A percentile compares a stretch with the other conserved stretches of the same genome.
Conservation (phyloP, 2,329 filamentous ascomycete genomes). For the Trichoderma hamatum region DNA sequence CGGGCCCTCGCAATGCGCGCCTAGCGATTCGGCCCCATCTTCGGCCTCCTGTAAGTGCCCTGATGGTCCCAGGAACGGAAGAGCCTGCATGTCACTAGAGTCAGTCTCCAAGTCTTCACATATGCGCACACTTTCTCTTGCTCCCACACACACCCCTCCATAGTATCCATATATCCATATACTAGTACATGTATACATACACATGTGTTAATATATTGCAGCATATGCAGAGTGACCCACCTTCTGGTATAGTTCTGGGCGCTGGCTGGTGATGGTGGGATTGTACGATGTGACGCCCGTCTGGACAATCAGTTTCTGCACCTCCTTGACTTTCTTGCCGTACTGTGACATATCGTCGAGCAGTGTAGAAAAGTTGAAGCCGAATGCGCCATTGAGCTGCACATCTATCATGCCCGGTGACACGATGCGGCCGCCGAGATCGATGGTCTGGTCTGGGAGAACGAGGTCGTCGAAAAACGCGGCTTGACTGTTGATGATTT, state of each 20-base stretch:
- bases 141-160: conserved; percentile 2
- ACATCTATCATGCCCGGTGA: conserved; percentile 87
- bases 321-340: conserved; percentile 68
- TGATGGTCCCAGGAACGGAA: conserved; percentile 78
- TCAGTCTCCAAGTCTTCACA: neutral
- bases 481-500: conserved; percentile 73
- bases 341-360: conserved; percentile 71
- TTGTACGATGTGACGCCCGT: conserved; percentile 89
- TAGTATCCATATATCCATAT: neutral
- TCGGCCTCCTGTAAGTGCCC: conserved; percentile 59
- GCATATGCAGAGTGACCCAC: conserved; percentile 44
- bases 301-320: conserved; percentile 71
- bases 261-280: conserved; percentile 82
- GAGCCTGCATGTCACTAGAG: conserved; percentile 48
- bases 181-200: neutral
- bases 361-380: conserved; percentile 86
- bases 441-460: conserved; percentile 72
- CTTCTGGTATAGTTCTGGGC: conserved; percentile 78
- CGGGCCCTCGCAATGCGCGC: conserved; percentile 88
- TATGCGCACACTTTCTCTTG: neutral
- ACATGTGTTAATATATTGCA: neutral
- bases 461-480: conserved; percentile 69
- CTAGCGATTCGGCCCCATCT: conserved; percentile 82
- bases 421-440: conserved; percentile 81
- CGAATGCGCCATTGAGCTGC: conserved; percentile 89